These are phyloP conservation scores for Alternaria sp. DNA, from an alignment of 2,329 filamentous ascomycete genomes.

Conservation along the genomic window DNA sequence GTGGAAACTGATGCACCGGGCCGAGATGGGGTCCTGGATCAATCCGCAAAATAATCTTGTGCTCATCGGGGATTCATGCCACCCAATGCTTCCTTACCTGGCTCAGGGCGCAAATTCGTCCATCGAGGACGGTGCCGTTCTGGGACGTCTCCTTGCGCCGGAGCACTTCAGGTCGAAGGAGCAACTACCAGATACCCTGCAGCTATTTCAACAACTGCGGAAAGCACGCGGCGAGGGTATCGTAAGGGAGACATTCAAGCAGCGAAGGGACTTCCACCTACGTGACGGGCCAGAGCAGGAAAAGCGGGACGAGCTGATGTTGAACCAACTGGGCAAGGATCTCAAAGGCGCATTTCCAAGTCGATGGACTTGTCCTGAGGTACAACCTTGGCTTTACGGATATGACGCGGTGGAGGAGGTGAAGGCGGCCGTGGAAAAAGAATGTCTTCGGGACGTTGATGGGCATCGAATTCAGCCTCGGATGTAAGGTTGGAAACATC, in stretches of 20 bases:
- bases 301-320: conserved; percentile 65
- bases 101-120: conserved; percentile 67
- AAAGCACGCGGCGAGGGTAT: conserved; percentile 64
- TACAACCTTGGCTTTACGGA: conserved; percentile 49
- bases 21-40: conserved; percentile 50
- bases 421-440: conserved; percentile 22
- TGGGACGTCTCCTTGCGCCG: conserved; percentile 63
- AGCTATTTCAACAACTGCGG: conserved; percentile 57
- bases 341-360: conserved; percentile 66
- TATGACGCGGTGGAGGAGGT: conserved; percentile 48
- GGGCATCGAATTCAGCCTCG: not conserved
- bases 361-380: conserved; percentile 59
- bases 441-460: not conserved
- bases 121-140: conserved; percentile 72
- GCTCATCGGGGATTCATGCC: conserved; percentile 45
- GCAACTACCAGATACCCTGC: conserved; percentile 51
- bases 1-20: conserved; percentile 72
- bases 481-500: not conserved
- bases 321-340: conserved; percentile 63
- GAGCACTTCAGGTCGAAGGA: conserved; percentile 26
- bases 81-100: conserved; percentile 49
- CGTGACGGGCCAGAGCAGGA: conserved; percentile 64
- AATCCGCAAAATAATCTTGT: conserved; percentile 65
- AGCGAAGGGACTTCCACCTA: conserved; percentile 54
- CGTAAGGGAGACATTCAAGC: conserved; percentile 68